A percentile compares a stretch with the other conserved stretches of the same genome.
Conservation (phyloP, 352 stramenopile genomes). For the Aphanomyces euteiches region DNA sequence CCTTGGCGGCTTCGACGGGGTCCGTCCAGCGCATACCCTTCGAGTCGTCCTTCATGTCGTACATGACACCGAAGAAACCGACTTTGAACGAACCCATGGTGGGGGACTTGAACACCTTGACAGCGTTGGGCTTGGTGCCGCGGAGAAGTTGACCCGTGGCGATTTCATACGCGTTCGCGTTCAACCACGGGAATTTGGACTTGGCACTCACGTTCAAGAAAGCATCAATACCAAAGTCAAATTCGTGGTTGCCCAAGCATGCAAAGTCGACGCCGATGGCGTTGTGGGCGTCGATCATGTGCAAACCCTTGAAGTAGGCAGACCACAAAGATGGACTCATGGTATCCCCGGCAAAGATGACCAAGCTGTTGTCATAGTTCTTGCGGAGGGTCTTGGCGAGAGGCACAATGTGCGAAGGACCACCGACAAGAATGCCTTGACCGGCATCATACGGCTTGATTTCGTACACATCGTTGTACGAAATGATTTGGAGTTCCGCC, state of each 20-base stretch:
- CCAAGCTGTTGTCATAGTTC: conserved; percentile 60
- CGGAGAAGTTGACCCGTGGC: conserved; percentile 45
- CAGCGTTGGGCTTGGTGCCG: conserved; percentile 45
- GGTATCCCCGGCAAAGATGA: conserved; percentile 75
- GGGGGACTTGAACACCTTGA: conserved; percentile 47
- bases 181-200: conserved; percentile 67
- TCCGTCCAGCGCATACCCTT: conserved; percentile 66
- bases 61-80: conserved; percentile 73
- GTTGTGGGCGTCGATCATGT: conserved; percentile 76
- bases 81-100: conserved; percentile 51
- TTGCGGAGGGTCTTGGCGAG: conserved; percentile 55
- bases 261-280: conserved; percentile 69
- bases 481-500: conserved; percentile 59
- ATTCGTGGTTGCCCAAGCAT: conserved; percentile 76
- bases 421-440: conserved; percentile 52
- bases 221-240: conserved; percentile 71
- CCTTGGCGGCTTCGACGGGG: conserved; percentile 50
- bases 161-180: conserved; percentile 68
- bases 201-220: conserved; percentile 61
- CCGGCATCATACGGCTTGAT: conserved; percentile 62
- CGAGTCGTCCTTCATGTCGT: conserved; percentile 63
- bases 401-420: conserved; percentile 66
- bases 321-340: conserved; percentile 83
- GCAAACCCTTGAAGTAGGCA: conserved; percentile 68
- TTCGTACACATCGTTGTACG: conserved; percentile 81